These are phyloP conservation scores for Morella rubra DNA, from an alignment of 306 rosid species.

Conservation along the genomic window DNA sequence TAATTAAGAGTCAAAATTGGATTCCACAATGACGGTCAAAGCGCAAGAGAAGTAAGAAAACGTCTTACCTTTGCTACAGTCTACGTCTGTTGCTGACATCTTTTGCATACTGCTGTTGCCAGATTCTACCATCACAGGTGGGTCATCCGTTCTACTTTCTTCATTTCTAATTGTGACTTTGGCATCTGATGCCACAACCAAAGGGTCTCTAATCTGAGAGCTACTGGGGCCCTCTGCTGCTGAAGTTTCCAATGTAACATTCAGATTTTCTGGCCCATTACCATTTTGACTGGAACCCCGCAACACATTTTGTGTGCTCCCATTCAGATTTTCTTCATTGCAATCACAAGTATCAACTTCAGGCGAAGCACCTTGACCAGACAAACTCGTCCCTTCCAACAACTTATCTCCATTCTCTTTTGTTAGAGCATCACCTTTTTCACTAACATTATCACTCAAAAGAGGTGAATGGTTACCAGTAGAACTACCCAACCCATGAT, in stretches of 20 bases:
- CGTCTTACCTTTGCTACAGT: conserved; percentile 49
- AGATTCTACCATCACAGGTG: conserved; percentile 25
- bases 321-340: conserved; percentile 27
- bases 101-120: conserved; percentile 31
- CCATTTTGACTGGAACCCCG: conserved; percentile 30
- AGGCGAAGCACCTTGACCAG: conserved; percentile 29
- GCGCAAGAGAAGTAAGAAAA: conserved; percentile 3
- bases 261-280: conserved; percentile 21
- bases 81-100: conserved; percentile 22
- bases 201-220: conserved; percentile 41
- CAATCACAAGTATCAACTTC: conserved; percentile 35
- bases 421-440: conserved; percentile 12
- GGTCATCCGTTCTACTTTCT: conserved; percentile 24
- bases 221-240: conserved; percentile 35
- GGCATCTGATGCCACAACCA: conserved; percentile 13
- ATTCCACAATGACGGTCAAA: neutral
- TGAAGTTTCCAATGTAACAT: conserved; percentile 38
- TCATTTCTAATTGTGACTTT: conserved; percentile 6
- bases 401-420: conserved; percentile 4
- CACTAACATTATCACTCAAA: neutral
- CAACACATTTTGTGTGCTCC: conserved; percentile 21
- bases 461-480: conserved; percentile 5
- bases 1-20: neutral
- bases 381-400: conserved; percentile 14
- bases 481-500: conserved; percentile 6